Evolutionary conservation across 2,329 filamentous ascomycete genomes (phyloP).

Genomic region (Claviceps capensis): DNA sequence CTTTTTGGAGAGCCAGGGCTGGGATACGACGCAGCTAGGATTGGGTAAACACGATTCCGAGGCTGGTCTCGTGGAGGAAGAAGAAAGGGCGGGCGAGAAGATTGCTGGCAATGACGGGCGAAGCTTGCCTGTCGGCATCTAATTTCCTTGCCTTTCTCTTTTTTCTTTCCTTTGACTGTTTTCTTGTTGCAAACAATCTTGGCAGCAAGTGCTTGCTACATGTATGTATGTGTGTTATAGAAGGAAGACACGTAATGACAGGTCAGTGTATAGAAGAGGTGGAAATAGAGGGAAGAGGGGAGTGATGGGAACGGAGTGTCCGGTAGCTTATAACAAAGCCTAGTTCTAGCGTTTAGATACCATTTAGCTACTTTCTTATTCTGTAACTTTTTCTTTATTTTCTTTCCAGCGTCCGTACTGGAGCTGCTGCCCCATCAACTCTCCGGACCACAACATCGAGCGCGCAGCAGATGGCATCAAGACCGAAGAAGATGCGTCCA

Average conservation of each 20-base stretch:
- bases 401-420: conserved; percentile 23
- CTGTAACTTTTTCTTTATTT: too few relatives aligned
- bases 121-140: not conserved
- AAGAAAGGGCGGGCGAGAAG: not conserved
- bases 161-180: not conserved
- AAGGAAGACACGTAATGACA: too few relatives aligned
- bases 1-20: conserved; percentile 62
- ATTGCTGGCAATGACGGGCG: not conserved
- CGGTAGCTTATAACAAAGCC: too few relatives aligned
- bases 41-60: conserved; percentile 3
- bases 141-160: not conserved
- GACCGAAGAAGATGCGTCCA: conserved; percentile 16
- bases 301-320: too few relatives aligned
- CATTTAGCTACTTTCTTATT: too few relatives aligned
- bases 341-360: too few relatives aligned
- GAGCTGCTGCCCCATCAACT: conserved; percentile 22
- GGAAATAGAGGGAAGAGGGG: too few relatives aligned
- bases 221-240: too few relatives aligned
- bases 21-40: conserved; percentile 50
- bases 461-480: conserved; percentile 13
- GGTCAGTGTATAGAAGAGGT: too few relatives aligned
- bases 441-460: conserved; percentile 15
- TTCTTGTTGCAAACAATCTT: too few relatives aligned
- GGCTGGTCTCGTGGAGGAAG: not conserved
- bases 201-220: too few relatives aligned